Evolutionary conservation across 805 yeast genomes (phyloP).

Genomic region (Starmerella tilneyi): DNA sequence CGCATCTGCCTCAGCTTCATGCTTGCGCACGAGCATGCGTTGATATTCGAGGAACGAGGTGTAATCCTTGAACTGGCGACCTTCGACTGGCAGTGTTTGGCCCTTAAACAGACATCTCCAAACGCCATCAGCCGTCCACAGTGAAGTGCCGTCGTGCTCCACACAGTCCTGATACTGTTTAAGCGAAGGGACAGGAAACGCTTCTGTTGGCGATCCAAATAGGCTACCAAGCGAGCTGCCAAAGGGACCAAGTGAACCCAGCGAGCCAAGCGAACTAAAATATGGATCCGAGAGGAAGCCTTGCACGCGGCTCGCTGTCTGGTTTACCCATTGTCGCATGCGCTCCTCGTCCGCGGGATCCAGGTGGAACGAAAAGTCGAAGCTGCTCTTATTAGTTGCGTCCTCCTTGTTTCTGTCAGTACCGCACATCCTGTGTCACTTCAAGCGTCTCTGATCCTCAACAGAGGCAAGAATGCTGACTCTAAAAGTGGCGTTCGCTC

Average conservation of each 20-base stretch:
- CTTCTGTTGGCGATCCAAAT: conserved; percentile 18
- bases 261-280: not conserved
- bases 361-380: not conserved
- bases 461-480: no score
- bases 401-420: not conserved
- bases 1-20: conserved; percentile 1
- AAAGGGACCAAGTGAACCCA: not conserved
- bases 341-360: not conserved
- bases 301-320: not conserved
- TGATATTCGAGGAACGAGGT: conserved; percentile 48
- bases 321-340: not conserved
- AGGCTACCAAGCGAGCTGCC: not conserved
- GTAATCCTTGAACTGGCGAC: conserved; percentile 44
- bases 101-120: conserved; percentile 73
- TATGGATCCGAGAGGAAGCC: conserved; percentile 4
- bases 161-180: conserved; percentile 53
- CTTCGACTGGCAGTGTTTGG: conserved; percentile 12
- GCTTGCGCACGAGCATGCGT: conserved; percentile 11
- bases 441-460: no score
- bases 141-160: conserved; percentile 54
- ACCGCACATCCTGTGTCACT: conserved; percentile 3
- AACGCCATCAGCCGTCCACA: conserved; percentile 75
- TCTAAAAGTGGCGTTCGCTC: not conserved
- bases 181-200: conserved; percentile 47
- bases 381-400: not conserved